Evolutionary conservation across 192 early-diverging fungal species (phyloP).

Genomic region (Linderina pennispora): DNA sequence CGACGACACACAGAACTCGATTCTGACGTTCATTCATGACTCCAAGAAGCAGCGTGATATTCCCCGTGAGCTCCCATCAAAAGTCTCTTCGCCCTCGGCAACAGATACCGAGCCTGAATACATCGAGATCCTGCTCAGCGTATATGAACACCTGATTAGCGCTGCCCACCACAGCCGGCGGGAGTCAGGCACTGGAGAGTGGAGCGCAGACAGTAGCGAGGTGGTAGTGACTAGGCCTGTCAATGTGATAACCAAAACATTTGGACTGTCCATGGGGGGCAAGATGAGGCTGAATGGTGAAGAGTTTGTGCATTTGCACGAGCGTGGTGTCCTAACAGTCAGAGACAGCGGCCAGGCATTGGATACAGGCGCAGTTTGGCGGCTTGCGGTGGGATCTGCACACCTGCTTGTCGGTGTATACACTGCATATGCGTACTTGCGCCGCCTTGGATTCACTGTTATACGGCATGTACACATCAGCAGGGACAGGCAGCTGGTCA

Average conservation of each 20-base stretch:
- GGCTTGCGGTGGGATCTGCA: slow-evolving; percentile 2
- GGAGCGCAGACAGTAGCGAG: not conserved
- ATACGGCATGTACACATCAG: slow-evolving; percentile 4
- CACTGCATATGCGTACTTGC: slow-evolving; percentile 18
- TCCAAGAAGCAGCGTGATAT: too few relatives aligned
- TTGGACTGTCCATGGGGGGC: slow-evolving; percentile 6
- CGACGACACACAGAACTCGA: too few relatives aligned
- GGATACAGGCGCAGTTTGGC: slow-evolving; percentile 4
- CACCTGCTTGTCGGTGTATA: slow-evolving; percentile 13
- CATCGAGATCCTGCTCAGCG: slow-evolving; percentile 4
- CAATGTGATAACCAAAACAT: slow-evolving; percentile 16
- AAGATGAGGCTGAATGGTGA: slow-evolving; percentile 18
- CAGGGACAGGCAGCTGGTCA: too few relatives aligned
- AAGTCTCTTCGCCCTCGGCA: slow-evolving; percentile 10
- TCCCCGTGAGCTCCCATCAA: slow-evolving; percentile 6
- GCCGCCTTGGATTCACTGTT: slow-evolving; percentile 26
- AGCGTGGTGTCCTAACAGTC: slow-evolving; percentile 23
- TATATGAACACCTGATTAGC: slow-evolving; percentile 20
- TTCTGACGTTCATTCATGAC: too few relatives aligned
- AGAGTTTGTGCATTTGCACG: slow-evolving; percentile 28
- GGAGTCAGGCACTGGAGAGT: slow-evolving; percentile 13
- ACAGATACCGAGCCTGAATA: slow-evolving; percentile 6
- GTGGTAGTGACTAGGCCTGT: slow-evolving; percentile 16
- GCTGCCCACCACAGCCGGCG: slow-evolving; percentile 14
- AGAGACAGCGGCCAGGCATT: not conserved